Evolutionary conservation across 1,139 yeast genomes (phyloP), one percentile per base, ranked within the genome.

Genomic region (Debaryomyces coudertii): DNA sequence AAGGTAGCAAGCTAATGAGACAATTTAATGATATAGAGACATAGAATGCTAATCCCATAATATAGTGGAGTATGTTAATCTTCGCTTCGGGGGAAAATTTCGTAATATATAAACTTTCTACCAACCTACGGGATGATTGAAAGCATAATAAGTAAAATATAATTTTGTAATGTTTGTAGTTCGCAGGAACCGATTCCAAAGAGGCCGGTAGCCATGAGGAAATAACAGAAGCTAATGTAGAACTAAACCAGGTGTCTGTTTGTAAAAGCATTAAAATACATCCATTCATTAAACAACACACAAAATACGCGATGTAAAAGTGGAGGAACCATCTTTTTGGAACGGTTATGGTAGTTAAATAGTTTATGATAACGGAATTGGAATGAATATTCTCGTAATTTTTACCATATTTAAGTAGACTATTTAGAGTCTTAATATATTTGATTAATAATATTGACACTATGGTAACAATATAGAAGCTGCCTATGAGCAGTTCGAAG

Each of bases 41-140:
- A 57, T 92, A 92, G 60, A 86, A 90, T 51, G 74, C 67, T 5
- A 87, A 38, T 0, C 97, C 98, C 12, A 81, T 88, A 1, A 85
- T 37, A 57, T 89, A 92, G 63, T 92, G 97, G 2, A 84, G 71
- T 24, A 88, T 51, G 60, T 90, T 89, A 71, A 92, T 90, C 45
- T 77, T 72, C 0, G 95, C 76, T 0, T 61, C 56, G 11, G 69
- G 53, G 12, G 77, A 69, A 54, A 77, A 79, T 27, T 71, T 76
- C 42, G 80, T 73, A 20, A 88, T 68, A 35, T 56, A 69, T 1
- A 70, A 47, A 44, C 90, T 82, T 61, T 92, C 98, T 34, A 67
- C 62, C 7, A 77, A 56, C 47, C 98, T 71, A 54, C 96, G 71
- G 1, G 67, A n/a, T 0, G 87, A 81, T 57, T 90, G 98, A 3